Evolutionary conservation across 2,329 filamentous ascomycete species (phyloP).

Genomic region (Aspergillus unguis): DNA sequence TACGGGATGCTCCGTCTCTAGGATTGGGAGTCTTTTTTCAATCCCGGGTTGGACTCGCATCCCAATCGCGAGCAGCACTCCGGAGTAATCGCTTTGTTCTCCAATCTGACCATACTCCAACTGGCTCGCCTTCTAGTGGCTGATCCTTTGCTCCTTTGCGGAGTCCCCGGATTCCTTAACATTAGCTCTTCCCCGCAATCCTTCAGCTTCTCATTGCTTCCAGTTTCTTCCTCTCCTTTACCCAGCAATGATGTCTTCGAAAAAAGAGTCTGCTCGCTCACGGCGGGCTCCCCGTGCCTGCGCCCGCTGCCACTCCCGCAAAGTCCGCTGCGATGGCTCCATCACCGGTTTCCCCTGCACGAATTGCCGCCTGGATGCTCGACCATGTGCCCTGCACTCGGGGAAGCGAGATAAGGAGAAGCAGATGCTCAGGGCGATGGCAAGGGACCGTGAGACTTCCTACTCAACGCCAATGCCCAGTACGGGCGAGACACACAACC

Average conservation of each 20-base stretch:
- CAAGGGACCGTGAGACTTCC: neutral
- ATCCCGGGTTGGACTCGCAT: too few relatives aligned
- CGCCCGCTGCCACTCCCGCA: conserved; percentile 13
- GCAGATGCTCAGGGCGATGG: conserved; percentile 6
- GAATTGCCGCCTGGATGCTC: conserved; percentile 15
- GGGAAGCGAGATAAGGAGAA: conserved; percentile 11
- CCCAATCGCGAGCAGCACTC: neutral
- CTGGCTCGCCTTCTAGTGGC: neutral
- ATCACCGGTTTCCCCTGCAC: conserved; percentile 18
- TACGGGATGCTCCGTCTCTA: neutral
- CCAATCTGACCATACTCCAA: neutral
- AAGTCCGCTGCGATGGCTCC: conserved; percentile 16
- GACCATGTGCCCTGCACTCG: conserved; percentile 11
- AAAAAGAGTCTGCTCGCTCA: conserved; percentile 1
- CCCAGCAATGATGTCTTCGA: neutral
- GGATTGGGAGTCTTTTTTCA: neutral
- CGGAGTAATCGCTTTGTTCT: neutral
- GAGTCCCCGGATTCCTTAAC: conserved; percentile 1
- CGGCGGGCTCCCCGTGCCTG: conserved; percentile 15
- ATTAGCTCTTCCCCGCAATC: conserved; percentile 2
- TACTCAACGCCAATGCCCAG: neutral
- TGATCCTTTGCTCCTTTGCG: neutral
- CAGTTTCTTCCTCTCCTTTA: neutral
- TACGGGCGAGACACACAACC: neutral
- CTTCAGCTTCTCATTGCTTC: neutral